Conservation (phyloP, 345 rosid species). For the Murraya koenigii region DNA sequence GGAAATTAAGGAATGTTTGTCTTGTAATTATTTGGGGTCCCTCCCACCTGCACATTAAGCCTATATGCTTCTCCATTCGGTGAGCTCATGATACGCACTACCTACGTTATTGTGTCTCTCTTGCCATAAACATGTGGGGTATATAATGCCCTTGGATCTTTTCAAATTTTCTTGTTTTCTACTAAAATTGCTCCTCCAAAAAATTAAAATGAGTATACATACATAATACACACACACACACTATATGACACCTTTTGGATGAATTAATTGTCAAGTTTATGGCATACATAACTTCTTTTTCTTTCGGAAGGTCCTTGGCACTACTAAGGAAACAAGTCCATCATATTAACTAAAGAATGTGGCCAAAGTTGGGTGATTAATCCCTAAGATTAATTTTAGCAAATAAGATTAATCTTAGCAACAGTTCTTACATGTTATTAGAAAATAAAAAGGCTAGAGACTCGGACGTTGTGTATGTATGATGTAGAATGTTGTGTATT, state of each 20-base stretch:
- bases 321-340: not conserved
- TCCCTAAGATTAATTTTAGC: not conserved
- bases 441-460: not conserved
- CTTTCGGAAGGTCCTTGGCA: not conserved
- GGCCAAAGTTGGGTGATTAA: not conserved
- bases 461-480: not conserved
- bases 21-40: not conserved
- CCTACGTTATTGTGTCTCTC: conserved; percentile 3
- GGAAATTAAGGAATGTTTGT: not conserved
- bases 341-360: not conserved
- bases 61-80: not conserved
- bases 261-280: not conserved
- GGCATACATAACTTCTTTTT: not conserved
- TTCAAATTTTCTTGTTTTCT: not conserved
- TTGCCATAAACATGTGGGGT: conserved; percentile 16
- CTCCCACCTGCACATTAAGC: not conserved
- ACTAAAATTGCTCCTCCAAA: not conserved
- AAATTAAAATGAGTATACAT: too few species aligned
- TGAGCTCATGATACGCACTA: not conserved
- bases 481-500: too few species aligned
- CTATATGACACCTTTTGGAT: not conserved
- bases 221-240: not conserved
- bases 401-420: not conserved
- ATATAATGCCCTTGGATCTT: not conserved
- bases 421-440: not conserved